Evolutionary conservation across 169 alveolate genomes (phyloP).

Genomic region (Amoebophrya sp.): DNA sequence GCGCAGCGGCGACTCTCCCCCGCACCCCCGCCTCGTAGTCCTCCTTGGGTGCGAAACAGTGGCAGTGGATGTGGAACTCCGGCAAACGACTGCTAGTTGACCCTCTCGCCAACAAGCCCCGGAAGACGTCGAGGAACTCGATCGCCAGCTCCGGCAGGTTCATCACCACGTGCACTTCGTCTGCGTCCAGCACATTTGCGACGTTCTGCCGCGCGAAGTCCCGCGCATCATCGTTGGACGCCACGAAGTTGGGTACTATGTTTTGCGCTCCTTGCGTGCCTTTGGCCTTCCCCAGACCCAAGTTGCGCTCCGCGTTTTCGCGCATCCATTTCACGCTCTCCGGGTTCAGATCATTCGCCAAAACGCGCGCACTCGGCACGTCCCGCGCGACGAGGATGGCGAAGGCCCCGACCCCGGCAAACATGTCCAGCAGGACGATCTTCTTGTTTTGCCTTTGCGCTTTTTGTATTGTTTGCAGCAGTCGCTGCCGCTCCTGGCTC

Average conservation of each 20-base stretch:
- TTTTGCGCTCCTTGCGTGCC: too few relatives aligned
- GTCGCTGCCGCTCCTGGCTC: not conserved
- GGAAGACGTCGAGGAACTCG: constrained; percentile 8
- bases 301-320: constrained; percentile 47
- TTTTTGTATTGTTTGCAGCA: not conserved
- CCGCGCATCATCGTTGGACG: too few relatives aligned
- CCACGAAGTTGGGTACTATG: too few relatives aligned
- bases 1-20: not conserved
- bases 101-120: not conserved
- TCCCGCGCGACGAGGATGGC: not conserved
- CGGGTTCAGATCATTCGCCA: constrained; percentile 66
- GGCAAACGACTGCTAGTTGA: too few relatives aligned
- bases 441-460: too few relatives aligned
- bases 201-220: too few relatives aligned
- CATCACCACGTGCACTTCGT: constrained; percentile 7
- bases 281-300: too few relatives aligned
- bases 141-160: constrained; percentile 10
- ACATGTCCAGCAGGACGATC: constrained; percentile 8
- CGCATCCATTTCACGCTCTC: constrained; percentile 47
- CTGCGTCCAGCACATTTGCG: too few relatives aligned
- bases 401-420: not conserved
- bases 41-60: not conserved
- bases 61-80: not conserved
- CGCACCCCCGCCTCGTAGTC: not conserved
- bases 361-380: constrained; percentile 48